Evolutionary conservation across 768 basidiomycete genomes (phyloP).

Genomic region (Sarcodon sp.): DNA sequence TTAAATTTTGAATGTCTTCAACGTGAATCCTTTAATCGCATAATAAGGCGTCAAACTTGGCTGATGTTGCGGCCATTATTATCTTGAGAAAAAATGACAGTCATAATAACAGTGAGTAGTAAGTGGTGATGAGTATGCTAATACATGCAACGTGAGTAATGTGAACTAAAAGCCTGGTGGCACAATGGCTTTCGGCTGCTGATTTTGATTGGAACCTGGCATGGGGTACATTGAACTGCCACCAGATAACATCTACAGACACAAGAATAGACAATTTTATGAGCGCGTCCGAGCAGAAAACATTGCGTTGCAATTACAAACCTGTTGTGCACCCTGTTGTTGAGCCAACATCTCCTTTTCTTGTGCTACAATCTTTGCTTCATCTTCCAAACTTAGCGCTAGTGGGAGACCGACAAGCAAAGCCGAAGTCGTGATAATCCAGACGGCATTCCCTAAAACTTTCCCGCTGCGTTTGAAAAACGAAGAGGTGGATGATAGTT

Average conservation of each 20-base stretch:
- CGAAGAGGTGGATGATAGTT: conserved; percentile 43
- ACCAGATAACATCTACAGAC: conserved; percentile 52
- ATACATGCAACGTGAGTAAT: too few relatives aligned
- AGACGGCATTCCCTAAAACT: conserved; percentile 78
- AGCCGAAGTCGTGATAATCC: conserved; percentile 91
- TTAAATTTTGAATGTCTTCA: too few relatives aligned
- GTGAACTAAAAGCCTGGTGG: conserved; percentile 70
- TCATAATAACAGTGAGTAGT: too few relatives aligned
- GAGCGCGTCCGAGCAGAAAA: background rate
- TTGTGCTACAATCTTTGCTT: conserved; percentile 87
- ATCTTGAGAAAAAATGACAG: too few relatives aligned
- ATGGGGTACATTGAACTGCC: conserved; percentile 44
- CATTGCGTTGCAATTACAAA: conserved; percentile 20
- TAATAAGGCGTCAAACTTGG: too few relatives aligned
- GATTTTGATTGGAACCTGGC: conserved; percentile 25
- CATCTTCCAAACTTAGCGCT: conserved; percentile 89
- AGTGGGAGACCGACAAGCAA: conserved; percentile 89
- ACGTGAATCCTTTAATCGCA: too few relatives aligned
- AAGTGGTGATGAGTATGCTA: too few relatives aligned
- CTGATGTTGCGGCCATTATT: too few relatives aligned
- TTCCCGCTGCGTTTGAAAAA: conserved; percentile 58
- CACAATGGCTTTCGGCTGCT: conserved; percentile 43
- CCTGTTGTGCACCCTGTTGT: conserved; percentile 88
- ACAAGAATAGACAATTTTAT: conserved; percentile 1
- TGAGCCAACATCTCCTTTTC: conserved; percentile 92